These are phyloP conservation scores for Ganoderma boninense DNA, from an alignment of 1,284 basidiomycete species.

Conservation along the genomic window DNA sequence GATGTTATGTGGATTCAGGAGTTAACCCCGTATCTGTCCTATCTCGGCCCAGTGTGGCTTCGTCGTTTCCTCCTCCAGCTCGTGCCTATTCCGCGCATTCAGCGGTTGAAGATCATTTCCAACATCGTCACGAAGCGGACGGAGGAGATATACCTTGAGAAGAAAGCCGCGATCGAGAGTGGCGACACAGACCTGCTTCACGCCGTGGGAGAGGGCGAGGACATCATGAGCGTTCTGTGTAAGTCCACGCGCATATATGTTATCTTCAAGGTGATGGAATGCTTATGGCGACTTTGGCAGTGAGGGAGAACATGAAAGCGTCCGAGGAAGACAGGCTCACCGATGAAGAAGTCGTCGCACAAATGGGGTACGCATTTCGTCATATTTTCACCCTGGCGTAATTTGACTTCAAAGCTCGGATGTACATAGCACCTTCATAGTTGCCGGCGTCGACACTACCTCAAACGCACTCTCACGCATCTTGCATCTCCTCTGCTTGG, in stretches of 20 bases:
- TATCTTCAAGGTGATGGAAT: neutral
- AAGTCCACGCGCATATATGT: neutral
- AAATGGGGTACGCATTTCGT: slow-evolving; percentile 41
- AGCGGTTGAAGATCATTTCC: slow-evolving; percentile 30
- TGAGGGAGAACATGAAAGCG: slow-evolving; percentile 9
- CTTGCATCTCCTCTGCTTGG: slow-evolving; percentile 28
- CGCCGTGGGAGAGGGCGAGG: slow-evolving; percentile 34
- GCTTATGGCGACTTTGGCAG: neutral
- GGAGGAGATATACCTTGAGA: slow-evolving; percentile 46
- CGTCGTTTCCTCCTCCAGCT: slow-evolving; percentile 6
- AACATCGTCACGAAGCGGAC: slow-evolving; percentile 48
- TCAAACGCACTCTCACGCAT: slow-evolving; percentile 40
- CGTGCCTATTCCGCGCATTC: neutral
- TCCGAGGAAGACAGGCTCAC: slow-evolving; percentile 38
- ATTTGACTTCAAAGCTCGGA: neutral
- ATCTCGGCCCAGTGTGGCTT: slow-evolving; percentile 1
- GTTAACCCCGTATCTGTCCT: neutral
- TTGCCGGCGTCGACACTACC: slow-evolving; percentile 40
- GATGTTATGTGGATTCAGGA: neutral
- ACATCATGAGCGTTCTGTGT: slow-evolving; percentile 38
- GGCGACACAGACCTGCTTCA: slow-evolving; percentile 27
- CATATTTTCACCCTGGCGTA: neutral
- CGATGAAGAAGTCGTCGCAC: slow-evolving; percentile 43
- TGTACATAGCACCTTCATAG: slow-evolving; percentile 33
- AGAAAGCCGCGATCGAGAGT: slow-evolving; percentile 56